phyloP scores from a whole-genome alignment of 1,284 basidiomycete species.

The Rhodofomes roseus region DNA sequence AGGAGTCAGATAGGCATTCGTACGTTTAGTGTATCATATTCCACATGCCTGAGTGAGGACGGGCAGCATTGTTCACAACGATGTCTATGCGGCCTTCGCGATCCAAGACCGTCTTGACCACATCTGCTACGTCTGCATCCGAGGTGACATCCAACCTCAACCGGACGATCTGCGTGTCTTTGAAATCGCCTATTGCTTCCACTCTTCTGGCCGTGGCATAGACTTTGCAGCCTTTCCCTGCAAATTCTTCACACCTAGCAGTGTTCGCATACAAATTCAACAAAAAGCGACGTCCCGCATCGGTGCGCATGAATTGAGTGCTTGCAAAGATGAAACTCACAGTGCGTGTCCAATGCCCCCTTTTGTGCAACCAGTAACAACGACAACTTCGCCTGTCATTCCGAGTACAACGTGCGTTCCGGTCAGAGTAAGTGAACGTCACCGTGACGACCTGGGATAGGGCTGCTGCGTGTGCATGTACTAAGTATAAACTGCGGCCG shows the following conservation, averaged over 20 bases:
- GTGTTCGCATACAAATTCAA: neutral
- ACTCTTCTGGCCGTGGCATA: constrained; percentile 35
- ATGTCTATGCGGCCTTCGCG: constrained; percentile 22
- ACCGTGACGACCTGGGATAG: neutral
- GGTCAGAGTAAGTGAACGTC: neutral
- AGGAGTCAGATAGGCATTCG: too few relatives aligned
- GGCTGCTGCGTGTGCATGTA: neutral
- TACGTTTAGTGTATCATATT: constrained; percentile 4
- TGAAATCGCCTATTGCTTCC: constrained; percentile 29
- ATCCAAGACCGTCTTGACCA: constrained; percentile 23
- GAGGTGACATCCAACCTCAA: constrained; percentile 27
- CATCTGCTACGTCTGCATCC: constrained; percentile 22
- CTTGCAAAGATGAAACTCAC: neutral
- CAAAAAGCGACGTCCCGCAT: neutral
- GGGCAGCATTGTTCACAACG: constrained; percentile 29
- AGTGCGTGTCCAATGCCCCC: neutral
- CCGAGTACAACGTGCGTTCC: neutral
- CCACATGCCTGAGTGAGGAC: constrained; percentile 17
- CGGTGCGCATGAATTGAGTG: too few relatives aligned
- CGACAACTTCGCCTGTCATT: neutral
- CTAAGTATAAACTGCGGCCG: too few relatives aligned
- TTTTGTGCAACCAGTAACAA: neutral
- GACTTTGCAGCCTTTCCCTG: constrained; percentile 30
- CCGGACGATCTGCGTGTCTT: constrained; percentile 19
- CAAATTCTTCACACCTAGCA: constrained; percentile 30